Evolutionary conservation across 106 monocot genomes (phyloP).

Genomic region (Platanthera guangdongensis): DNA sequence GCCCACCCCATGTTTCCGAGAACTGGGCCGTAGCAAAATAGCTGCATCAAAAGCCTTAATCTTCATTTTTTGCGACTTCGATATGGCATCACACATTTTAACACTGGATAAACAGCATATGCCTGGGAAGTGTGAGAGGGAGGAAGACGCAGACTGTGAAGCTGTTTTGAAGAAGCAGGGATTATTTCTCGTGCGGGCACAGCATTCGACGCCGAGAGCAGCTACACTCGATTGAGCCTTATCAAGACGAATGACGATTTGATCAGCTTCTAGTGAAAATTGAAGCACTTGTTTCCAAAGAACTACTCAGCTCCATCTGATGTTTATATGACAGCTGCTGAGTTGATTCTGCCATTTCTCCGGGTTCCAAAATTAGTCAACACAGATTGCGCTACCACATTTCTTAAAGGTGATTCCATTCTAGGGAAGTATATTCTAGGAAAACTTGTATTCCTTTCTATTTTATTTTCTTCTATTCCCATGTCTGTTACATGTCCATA

Average conservation of each 20-base stretch:
- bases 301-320: not conserved
- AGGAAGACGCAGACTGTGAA: conserved; percentile 58
- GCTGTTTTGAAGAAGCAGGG: conserved; percentile 31
- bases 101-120: conserved; percentile 44
- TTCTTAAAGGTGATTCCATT: no score
- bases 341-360: no score
- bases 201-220: conserved; percentile 15
- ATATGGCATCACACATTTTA: not conserved
- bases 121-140: conserved; percentile 79
- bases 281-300: conserved; percentile 18
- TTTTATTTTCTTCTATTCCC: no score
- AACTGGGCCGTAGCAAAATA: no score
- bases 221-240: conserved; percentile 50
- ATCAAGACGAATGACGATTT: conserved; percentile 55
- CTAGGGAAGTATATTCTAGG: no score
- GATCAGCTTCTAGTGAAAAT: conserved; percentile 23
- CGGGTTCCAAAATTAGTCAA: no score
- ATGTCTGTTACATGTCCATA: no score
- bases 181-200: conserved; percentile 41
- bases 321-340: no score
- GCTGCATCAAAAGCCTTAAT: no score
- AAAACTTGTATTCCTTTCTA: no score
- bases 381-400: no score
- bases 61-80: not conserved
- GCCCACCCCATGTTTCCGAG: no score